These are phyloP conservation scores for Parascedosporium putredinis DNA, from an alignment of 2,329 filamentous ascomycete species.

Conservation along the genomic window DNA sequence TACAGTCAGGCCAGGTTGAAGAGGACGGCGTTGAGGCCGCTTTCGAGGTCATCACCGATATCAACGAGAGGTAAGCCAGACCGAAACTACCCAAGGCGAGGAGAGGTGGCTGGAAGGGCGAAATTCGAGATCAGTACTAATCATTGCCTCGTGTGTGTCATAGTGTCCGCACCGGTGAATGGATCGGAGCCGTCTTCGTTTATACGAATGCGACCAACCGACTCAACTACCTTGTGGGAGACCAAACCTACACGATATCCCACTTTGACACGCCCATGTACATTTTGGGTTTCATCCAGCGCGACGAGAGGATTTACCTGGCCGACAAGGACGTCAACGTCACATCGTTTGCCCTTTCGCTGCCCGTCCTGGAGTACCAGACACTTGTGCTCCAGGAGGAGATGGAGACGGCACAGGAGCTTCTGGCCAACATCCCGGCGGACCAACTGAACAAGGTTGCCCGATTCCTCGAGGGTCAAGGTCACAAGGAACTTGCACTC, in stretches of 20 bases:
- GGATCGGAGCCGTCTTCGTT: conserved; percentile 98
- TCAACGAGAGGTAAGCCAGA: conserved; percentile 66
- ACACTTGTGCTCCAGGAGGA: conserved; percentile 90
- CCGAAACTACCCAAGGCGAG: too few relatives aligned
- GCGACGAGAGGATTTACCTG: conserved; percentile 91
- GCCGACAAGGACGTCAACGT: conserved; percentile 92
- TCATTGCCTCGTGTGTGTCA: conserved; percentile 16
- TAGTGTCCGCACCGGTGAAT: conserved; percentile 85
- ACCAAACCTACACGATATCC: conserved; percentile 94
- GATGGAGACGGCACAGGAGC: conserved; percentile 79
- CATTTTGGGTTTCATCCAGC: conserved; percentile 85
- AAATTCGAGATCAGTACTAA: background rate
- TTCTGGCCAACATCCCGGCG: conserved; percentile 73
- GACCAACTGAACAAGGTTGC: conserved; percentile 98
- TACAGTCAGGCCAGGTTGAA: conserved; percentile 74
- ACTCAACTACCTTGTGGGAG: conserved; percentile 93
- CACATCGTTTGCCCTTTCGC: conserved; percentile 80
- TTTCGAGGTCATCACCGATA: conserved; percentile 92
- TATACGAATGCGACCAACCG: conserved; percentile 97
- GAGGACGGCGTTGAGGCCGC: conserved; percentile 89
- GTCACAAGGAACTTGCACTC: conserved; percentile 89
- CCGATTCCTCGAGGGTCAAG: conserved; percentile 92
- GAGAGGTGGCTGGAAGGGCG: background rate
- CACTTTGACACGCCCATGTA: conserved; percentile 97
- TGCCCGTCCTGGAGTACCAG: conserved; percentile 92